A percentile compares a stretch with the other conserved stretches of the same genome.
Evolutionary conservation across 1,139 yeast genomes (phyloP).

Genomic region (Saccharomycopsis crataegensis): DNA sequence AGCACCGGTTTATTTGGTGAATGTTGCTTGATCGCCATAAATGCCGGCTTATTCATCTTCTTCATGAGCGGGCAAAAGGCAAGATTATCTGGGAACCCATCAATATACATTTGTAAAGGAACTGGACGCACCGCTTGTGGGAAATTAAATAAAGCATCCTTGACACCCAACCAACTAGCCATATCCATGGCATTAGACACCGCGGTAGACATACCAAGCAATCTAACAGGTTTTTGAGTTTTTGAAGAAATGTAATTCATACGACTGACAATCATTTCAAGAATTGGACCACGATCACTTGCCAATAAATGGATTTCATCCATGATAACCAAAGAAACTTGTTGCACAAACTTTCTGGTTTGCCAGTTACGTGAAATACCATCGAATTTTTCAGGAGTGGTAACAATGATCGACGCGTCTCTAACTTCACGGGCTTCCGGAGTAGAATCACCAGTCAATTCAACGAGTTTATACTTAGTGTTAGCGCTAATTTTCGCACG

Average conservation of each 20-base stretch:
- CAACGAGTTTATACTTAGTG: constrained; percentile 69
- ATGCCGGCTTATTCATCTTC: constrained; percentile 97
- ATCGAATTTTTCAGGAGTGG: constrained; percentile 97
- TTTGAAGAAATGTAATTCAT: constrained; percentile 85
- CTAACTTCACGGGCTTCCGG: constrained; percentile 86
- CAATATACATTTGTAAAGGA: constrained; percentile 95
- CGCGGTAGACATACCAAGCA: constrained; percentile 94
- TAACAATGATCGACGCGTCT: constrained; percentile 85
- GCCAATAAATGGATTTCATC: constrained; percentile 97
- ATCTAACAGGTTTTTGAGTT: constrained; percentile 67
- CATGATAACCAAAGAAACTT: constrained; percentile 88
- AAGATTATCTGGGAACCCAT: constrained; percentile 91
- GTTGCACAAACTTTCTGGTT: constrained; percentile 85
- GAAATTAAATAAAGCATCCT: constrained; percentile 84
- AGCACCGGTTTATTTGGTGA: constrained; percentile 90
- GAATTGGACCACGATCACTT: constrained; percentile 95
- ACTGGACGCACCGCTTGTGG: constrained; percentile 97
- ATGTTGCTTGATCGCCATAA: constrained; percentile 91
- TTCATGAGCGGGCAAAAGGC: constrained; percentile 96
- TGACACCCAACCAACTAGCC: constrained; percentile 96
- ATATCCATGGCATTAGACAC: constrained; percentile 96
- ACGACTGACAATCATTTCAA: constrained; percentile 98
- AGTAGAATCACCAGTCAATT: constrained; percentile 91
- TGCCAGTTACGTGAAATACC: constrained; percentile 99
- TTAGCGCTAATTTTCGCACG: constrained; percentile 50